Percentiles rank a stretch among this genome's conserved stretches.
These are phyloP conservation scores for Plasmodium falciparum DNA, from an alignment of 169 alveolate species.

Conservation along the genomic window DNA sequence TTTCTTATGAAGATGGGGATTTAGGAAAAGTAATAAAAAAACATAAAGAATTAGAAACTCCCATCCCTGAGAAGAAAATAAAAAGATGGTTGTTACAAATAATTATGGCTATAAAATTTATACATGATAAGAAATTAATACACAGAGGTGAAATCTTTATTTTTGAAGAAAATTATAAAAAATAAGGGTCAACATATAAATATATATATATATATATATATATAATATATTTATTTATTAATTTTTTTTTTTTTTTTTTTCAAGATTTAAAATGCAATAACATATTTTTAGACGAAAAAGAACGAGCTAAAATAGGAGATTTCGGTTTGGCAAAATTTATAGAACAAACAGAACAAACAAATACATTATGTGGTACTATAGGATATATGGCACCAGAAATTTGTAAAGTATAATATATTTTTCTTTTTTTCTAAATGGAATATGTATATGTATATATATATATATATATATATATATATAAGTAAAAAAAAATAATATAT, in stretches of 20 bases:
- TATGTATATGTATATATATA: background rate
- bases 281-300: slow-evolving; percentile 76
- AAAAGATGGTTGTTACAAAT: slow-evolving; percentile 75
- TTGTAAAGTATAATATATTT: slow-evolving; percentile 39
- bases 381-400: slow-evolving; percentile 78
- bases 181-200: no score
- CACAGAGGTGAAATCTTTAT: slow-evolving; percentile 47
- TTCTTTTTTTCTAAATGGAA: background rate
- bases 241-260: slow-evolving; percentile 14
- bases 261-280: slow-evolving; percentile 76
- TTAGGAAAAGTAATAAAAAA: slow-evolving; percentile 54
- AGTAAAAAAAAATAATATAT: background rate
- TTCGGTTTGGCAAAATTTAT: slow-evolving; percentile 73
- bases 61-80: slow-evolving; percentile 62
- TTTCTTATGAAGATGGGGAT: slow-evolving; percentile 61
- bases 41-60: slow-evolving; percentile 38
- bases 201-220: no score
- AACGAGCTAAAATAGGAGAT: slow-evolving; percentile 75
- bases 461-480: slow-evolving; percentile 2
- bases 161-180: no score
- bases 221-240: background rate
- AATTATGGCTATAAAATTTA: slow-evolving; percentile 73
- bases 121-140: slow-evolving; percentile 72
- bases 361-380: slow-evolving; percentile 77
- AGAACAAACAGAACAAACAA: slow-evolving; percentile 68